Evolutionary conservation across 164 flowering plant species (phyloP), one percentile per base, ranked within the genome.

Genomic region (Aristolochia contorta): DNA sequence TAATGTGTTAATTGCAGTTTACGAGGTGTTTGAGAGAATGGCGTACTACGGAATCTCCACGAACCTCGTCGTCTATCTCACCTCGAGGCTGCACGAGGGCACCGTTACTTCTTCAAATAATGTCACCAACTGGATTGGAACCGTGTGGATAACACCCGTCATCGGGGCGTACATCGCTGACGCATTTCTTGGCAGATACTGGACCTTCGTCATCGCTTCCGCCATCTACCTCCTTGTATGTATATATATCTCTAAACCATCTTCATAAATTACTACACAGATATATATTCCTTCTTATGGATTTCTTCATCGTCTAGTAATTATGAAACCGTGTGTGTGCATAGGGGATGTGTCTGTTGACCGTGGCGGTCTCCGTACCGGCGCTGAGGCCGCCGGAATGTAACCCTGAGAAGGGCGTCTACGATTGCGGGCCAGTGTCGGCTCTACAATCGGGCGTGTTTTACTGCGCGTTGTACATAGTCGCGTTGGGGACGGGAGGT

Each of bases 101-200:
- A 74, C 77, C 0, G 77, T 74, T 0, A 16, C 63, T 3, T 70
- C 77, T 0, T 21, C 77, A 16, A 70, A 67, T n/a, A 74, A 74
- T 54, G 74, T 74, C n/a, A 73, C 77, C 19, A 73, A 73, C 47
- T 73, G 77, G 77, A 66, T 54, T 2, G 77, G 77, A 2, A 67
- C 71, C 6, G 48, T 70, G 16, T 73, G 73, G 77, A 37, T 73
- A 52, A 69, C 64, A 13, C 77, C 77, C 8, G 43, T 67, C 46
- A 20, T 73, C 4, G 77, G 77, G 10, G 77, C 77, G 19, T 73
- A 73, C 58, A 27, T 70, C 0, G 69, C 77, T 0, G 74, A 70
- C 47, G 71, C 71, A 3, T 66, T 60, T 43, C 71, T 64, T 21
- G 71, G 77, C 19, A 58, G 74, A 37, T 70, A 70, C 46, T 58